A percentile compares a stretch with the other conserved stretches of the same genome.
Evolutionary conservation across 495 filamentous ascomycete genomes (phyloP).

Genomic region (Tuber calosporum): DNA sequence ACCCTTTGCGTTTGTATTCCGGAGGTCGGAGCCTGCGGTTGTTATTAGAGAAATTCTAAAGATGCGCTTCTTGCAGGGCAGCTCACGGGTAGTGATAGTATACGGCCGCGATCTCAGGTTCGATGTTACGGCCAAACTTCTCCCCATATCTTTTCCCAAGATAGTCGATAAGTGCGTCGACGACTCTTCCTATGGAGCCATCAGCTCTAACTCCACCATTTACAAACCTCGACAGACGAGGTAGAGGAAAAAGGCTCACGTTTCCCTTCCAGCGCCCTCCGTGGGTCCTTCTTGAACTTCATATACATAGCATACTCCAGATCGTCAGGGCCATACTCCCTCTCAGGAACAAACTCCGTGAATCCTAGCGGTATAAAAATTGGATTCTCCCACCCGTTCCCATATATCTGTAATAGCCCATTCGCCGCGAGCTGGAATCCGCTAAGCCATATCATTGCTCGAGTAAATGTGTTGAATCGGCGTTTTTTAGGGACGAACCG

Average conservation of each 20-base stretch:
- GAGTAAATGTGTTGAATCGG: slow-evolving; percentile 19
- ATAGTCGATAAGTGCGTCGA: slow-evolving; percentile 17
- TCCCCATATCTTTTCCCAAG: slow-evolving; percentile 19
- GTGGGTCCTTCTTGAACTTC: slow-evolving; percentile 24
- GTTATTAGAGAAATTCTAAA: not conserved
- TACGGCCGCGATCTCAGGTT: slow-evolving; percentile 25
- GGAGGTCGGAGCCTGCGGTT: slow-evolving; percentile 25
- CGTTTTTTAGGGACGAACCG: slow-evolving; percentile 32
- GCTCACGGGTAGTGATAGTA: slow-evolving; percentile 39
- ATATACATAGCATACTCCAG: slow-evolving; percentile 27
- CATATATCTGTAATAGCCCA: slow-evolving; percentile 17
- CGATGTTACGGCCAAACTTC: slow-evolving; percentile 32
- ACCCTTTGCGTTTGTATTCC: slow-evolving; percentile 31
- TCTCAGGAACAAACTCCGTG: slow-evolving; percentile 11
- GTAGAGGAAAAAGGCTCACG: slow-evolving; percentile 11
- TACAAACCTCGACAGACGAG: slow-evolving; percentile 4
- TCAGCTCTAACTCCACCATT: slow-evolving; percentile 11
- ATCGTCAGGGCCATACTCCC: slow-evolving; percentile 23
- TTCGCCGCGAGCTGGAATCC: slow-evolving; percentile 27
- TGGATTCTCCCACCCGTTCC: slow-evolving; percentile 30
- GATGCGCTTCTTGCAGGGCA: not conserved
- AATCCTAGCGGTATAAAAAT: slow-evolving; percentile 37
- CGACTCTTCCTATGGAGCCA: slow-evolving; percentile 20
- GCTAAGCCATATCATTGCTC: slow-evolving; percentile 19
- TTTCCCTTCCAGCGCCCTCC: slow-evolving; percentile 16